Evolutionary conservation across 495 filamentous ascomycete genomes (phyloP).

Genomic region (Aspergillus biplanus): DNA sequence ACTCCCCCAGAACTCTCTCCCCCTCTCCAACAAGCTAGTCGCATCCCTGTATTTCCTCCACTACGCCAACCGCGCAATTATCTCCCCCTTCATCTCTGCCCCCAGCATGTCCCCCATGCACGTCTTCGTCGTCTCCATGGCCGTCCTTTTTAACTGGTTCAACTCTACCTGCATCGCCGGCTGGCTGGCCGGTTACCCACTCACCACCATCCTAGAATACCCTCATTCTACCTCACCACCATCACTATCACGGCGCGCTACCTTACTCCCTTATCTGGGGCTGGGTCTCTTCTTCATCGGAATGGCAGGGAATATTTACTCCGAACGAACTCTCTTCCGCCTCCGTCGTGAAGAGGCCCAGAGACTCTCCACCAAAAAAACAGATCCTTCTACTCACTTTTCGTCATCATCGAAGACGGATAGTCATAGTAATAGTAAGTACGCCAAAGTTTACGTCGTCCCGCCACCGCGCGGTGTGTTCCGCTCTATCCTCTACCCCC

Average conservation of each 20-base stretch:
- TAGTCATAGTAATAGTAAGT: conserved; percentile 32
- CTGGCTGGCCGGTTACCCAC: conserved; percentile 67
- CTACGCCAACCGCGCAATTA: conserved; percentile 84
- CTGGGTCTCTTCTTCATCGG: conserved; percentile 63
- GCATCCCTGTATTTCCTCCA: conserved; percentile 60
- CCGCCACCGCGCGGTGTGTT: conserved; percentile 87
- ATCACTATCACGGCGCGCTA: not conserved
- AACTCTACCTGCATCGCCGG: conserved; percentile 78
- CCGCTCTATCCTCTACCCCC: conserved; percentile 80
- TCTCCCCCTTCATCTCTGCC: conserved; percentile 76
- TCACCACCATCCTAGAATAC: conserved; percentile 36
- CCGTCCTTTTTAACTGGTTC: conserved; percentile 71
- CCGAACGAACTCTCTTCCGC: conserved; percentile 58
- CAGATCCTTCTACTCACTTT: not conserved
- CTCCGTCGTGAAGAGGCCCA: conserved; percentile 61
- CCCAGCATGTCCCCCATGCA: conserved; percentile 92
- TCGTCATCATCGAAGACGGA: not conserved
- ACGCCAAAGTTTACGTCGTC: conserved; percentile 86
- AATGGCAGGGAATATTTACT: conserved; percentile 79
- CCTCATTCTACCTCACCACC: not conserved
- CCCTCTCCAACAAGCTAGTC: conserved; percentile 37
- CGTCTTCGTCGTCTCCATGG: conserved; percentile 60
- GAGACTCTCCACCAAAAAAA: conserved; percentile 46
- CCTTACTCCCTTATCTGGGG: conserved; percentile 6
- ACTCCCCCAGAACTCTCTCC: conserved; percentile 23